A percentile compares a stretch with the other conserved stretches of the same genome.
These are phyloP conservation scores for Smithsoniella earleae DNA, from an alignment of 163 green algal species.

Conservation along the genomic window DNA sequence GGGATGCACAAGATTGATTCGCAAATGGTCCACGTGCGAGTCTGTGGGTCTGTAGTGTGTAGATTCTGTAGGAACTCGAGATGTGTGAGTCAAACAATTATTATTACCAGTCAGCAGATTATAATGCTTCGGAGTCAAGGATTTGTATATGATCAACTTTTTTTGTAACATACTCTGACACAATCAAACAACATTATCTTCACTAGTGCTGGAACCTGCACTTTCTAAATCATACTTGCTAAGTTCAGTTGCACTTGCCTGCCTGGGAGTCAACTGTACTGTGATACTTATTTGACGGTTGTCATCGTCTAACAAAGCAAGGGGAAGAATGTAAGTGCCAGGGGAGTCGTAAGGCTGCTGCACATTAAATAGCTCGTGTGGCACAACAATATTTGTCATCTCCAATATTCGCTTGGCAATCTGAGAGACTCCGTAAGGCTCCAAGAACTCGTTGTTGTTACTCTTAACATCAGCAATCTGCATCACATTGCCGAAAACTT, in stretches of 20 bases:
- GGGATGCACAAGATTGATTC: not conserved
- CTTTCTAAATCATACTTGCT: not conserved
- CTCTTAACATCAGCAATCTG: conserved; percentile 23
- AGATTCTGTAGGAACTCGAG: not conserved
- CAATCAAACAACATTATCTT: not conserved
- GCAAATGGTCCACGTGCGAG: not conserved
- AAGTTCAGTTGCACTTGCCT: not conserved
- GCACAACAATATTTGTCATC: conserved; percentile 20
- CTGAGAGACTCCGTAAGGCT: not conserved
- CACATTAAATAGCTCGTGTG: not conserved
- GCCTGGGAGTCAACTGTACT: conserved; percentile 7
- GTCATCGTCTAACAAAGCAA: conserved; percentile 4
- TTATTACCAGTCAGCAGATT: not conserved
- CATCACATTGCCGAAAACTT: not conserved
- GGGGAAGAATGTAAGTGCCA: not conserved
- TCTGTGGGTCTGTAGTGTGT: not conserved
- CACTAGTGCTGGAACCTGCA: not conserved
- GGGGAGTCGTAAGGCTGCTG: not conserved
- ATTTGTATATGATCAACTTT: not conserved
- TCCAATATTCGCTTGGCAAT: conserved; percentile 22
- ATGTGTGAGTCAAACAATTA: not conserved
- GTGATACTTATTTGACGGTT: not conserved
- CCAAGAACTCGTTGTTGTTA: conserved; percentile 27
- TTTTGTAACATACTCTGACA: not conserved
- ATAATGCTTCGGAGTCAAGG: not conserved